phyloP scores from a whole-genome alignment of 129 eudicot species.

The Silybum marianum region DNA sequence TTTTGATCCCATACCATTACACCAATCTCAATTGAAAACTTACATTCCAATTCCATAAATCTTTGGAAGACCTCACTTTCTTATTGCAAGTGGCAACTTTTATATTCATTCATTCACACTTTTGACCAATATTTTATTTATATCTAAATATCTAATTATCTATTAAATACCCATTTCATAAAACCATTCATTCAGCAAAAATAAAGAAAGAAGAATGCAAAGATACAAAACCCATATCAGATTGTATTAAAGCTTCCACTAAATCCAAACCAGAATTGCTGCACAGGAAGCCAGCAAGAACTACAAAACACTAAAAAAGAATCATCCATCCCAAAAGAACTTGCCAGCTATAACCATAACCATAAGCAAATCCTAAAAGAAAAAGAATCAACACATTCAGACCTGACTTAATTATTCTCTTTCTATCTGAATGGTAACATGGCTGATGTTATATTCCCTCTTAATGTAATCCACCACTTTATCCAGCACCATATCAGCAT shows the following conservation, averaged over 20 bases:
- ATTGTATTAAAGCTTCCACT: neutral
- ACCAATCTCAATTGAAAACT: too few relatives aligned
- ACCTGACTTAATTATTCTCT: constrained; percentile 32
- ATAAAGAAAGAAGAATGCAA: neutral
- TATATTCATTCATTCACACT: too few relatives aligned
- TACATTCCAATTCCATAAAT: too few relatives aligned
- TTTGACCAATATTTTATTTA: too few relatives aligned
- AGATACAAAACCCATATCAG: neutral
- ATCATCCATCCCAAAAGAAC: constrained; percentile 9
- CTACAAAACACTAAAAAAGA: constrained; percentile 9
- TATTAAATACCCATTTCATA: neutral
- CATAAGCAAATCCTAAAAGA: constrained; percentile 15
- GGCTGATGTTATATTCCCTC: constrained; percentile 66
- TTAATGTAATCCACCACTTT: constrained; percentile 59
- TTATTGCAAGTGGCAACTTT: too few relatives aligned
- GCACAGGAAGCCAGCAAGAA: constrained; percentile 12
- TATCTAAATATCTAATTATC: too few relatives aligned
- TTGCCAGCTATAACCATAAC: constrained; percentile 23
- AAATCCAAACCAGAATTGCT: constrained; percentile 13
- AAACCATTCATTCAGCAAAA: neutral
- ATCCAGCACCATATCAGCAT: constrained; percentile 65
- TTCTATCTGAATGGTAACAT: constrained; percentile 69
- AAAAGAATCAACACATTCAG: neutral
- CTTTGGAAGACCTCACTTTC: too few relatives aligned
- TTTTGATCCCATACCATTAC: too few relatives aligned